Conservation (phyloP, 352 stramenopile species). For the Pythium periplocum region DNA sequence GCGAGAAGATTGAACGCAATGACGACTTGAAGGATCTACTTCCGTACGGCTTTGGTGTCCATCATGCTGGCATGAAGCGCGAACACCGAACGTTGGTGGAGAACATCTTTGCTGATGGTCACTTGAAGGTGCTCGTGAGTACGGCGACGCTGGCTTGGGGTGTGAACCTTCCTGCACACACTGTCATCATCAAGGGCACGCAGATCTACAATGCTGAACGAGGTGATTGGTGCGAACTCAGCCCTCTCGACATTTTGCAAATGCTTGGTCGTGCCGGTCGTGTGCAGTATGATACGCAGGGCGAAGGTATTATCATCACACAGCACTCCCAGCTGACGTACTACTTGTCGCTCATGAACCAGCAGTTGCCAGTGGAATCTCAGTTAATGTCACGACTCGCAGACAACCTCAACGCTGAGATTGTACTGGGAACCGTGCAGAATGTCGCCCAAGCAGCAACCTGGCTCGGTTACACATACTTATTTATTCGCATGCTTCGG, state of each 20-base stretch:
- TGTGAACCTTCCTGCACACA: slow-evolving; percentile 99
- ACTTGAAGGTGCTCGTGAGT: slow-evolving; percentile 96
- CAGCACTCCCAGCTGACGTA: slow-evolving; percentile 98
- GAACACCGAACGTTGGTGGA: slow-evolving; percentile 97
- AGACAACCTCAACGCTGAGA: slow-evolving; percentile 99
- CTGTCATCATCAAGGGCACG: slow-evolving; percentile 99
- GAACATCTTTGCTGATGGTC: slow-evolving; percentile 96
- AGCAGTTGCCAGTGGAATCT: slow-evolving; percentile 99
- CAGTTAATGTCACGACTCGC: slow-evolving; percentile 95
- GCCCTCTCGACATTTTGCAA: slow-evolving; percentile 97
- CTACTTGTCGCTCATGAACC: slow-evolving; percentile 99
- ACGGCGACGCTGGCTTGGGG: slow-evolving; percentile 99
- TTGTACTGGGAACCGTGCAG: slow-evolving; percentile 96
- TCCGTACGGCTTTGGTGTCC: slow-evolving; percentile 98
- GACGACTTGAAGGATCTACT: slow-evolving; percentile 98
- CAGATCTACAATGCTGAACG: slow-evolving; percentile 99
- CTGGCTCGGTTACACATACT: slow-evolving; percentile 99
- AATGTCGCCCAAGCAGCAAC: slow-evolving; percentile 93
- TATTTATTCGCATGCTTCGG: slow-evolving; percentile 99
- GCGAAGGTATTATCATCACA: slow-evolving; percentile 99
- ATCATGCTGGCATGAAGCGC: slow-evolving; percentile 98
- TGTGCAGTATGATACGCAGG: slow-evolving; percentile 97
- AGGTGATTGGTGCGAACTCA: slow-evolving; percentile 97
- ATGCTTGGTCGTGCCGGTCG: slow-evolving; percentile 98
- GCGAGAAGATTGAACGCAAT: slow-evolving; percentile 91